Evolutionary conservation across 371 early-diverging fungal genomes (phyloP).

Genomic region (Actinomucor elegans): DNA sequence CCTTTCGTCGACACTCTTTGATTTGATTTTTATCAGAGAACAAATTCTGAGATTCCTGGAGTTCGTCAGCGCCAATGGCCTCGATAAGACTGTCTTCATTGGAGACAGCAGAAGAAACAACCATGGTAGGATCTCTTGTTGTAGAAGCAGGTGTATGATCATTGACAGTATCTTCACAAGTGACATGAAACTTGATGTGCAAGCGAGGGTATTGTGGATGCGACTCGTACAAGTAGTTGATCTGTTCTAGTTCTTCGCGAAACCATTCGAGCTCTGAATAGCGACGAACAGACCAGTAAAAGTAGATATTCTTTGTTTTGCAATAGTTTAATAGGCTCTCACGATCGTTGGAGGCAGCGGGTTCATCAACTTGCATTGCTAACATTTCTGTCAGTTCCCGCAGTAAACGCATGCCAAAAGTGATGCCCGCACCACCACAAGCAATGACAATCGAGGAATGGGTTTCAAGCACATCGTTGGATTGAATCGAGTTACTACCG

Average conservation of each 20-base stretch:
- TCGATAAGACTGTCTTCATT: background rate
- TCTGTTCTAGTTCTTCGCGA: slow-evolving; percentile 40
- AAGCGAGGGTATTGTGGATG: slow-evolving; percentile 10
- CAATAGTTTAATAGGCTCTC: background rate
- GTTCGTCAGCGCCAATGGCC: background rate
- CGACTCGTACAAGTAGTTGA: slow-evolving; percentile 14
- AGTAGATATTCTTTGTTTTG: slow-evolving; percentile 27
- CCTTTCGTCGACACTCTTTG: background rate
- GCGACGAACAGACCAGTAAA: slow-evolving; percentile 39
- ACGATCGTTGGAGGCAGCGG: background rate
- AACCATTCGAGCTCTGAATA: slow-evolving; percentile 55
- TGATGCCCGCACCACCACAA: slow-evolving; percentile 56
- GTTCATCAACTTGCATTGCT: background rate
- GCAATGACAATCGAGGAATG: slow-evolving; percentile 41
- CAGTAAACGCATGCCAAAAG: slow-evolving; percentile 52
- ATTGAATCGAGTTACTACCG: slow-evolving; percentile 10
- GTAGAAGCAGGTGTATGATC: no score
- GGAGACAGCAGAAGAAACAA: background rate
- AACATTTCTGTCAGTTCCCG: slow-evolving; percentile 39
- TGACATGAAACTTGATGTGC: slow-evolving; percentile 18
- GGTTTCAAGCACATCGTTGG: slow-evolving; percentile 19
- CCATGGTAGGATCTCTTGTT: background rate
- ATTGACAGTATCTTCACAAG: slow-evolving; percentile 4
- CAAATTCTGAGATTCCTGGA: background rate
- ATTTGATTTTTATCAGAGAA: background rate